Evolutionary conservation across 805 yeast genomes (phyloP).

Genomic region (Pichia eremophila): DNA sequence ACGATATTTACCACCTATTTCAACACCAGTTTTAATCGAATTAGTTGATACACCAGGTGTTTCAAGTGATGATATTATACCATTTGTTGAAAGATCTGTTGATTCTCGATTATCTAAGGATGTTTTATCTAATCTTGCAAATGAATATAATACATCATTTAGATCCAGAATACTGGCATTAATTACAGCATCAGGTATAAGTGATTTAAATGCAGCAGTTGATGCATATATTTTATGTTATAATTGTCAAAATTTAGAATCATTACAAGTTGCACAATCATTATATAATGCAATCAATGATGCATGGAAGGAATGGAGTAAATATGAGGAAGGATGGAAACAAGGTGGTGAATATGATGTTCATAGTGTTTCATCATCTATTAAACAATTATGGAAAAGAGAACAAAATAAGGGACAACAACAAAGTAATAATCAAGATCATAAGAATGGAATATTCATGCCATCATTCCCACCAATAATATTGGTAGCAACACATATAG

Average conservation of each 20-base stretch:
- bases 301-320: constrained; percentile 63
- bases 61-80: constrained; percentile 56
- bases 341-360: constrained; percentile 61
- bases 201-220: constrained; percentile 66
- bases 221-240: constrained; percentile 67
- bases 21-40: constrained; percentile 56
- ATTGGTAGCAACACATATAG: constrained; percentile 55
- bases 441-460: neutral
- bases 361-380: constrained; percentile 47
- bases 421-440: neutral
- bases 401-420: constrained; percentile 16
- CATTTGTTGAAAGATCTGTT: constrained; percentile 65
- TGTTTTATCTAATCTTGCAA: constrained; percentile 41
- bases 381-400: constrained; percentile 48
- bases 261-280: constrained; percentile 31
- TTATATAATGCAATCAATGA: constrained; percentile 52
- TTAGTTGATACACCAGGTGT: constrained; percentile 70
- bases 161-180: constrained; percentile 47
- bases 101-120: constrained; percentile 53
- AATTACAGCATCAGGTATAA: constrained; percentile 69
- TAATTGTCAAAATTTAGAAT: constrained; percentile 1
- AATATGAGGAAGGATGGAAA: constrained; percentile 48
- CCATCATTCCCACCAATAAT: constrained; percentile 50
- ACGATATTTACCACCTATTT: constrained; percentile 37
- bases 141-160: constrained; percentile 11